Evolutionary conservation across 2,329 filamentous ascomycete genomes (phyloP), one percentile per base, ranked within the genome.

Genomic region (Botrytis pseudocinerea): DNA sequence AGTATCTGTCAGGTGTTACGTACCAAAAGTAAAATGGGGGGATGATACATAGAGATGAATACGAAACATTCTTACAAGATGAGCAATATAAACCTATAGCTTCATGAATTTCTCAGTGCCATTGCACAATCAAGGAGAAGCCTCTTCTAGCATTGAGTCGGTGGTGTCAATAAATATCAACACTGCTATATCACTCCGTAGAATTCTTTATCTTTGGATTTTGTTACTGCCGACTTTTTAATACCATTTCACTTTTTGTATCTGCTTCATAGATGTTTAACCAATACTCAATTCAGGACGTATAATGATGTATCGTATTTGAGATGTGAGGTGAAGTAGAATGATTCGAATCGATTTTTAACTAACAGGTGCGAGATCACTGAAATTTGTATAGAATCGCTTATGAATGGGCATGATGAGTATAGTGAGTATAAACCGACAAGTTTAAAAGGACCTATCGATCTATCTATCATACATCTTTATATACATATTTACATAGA

Each of bases 1-100:
- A 68, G 64, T 57, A 69, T 44, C 65, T 42, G 48, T 57, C 65
- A 69, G 65, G 48, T 69, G 35, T 69, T 44, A 40, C 48, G 65
- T 68, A 68, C 48, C 35, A 69, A 69, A 57, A 57, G 38, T n/a
- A 69, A 69, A 57, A 42, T 38, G 48, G 25, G n/a, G 42, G 35
- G 9, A 32, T 42, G 64, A 69, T 69, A 38, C 48, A 68, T 42
- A 42, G 38, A 68, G 25, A 68, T 57, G 35, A 54, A 57, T 42
- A 68, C 51, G 35, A 42, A 28, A 14, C 8, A 25, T 22, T 18
- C 42, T 69, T 32, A 20, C 65, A 69, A 57, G 35, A 38, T 57
- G 5, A 25, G 16, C 35, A 25, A 40, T 6, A 57, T 28, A 10
- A 22, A 32, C 18, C 28, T 57, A n/a, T 9, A 42, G 65, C n/a